Evolutionary conservation across 192 early-diverging fungal genomes (phyloP), one percentile per base, ranked within the genome.

Genomic region (Podila epigama): DNA sequence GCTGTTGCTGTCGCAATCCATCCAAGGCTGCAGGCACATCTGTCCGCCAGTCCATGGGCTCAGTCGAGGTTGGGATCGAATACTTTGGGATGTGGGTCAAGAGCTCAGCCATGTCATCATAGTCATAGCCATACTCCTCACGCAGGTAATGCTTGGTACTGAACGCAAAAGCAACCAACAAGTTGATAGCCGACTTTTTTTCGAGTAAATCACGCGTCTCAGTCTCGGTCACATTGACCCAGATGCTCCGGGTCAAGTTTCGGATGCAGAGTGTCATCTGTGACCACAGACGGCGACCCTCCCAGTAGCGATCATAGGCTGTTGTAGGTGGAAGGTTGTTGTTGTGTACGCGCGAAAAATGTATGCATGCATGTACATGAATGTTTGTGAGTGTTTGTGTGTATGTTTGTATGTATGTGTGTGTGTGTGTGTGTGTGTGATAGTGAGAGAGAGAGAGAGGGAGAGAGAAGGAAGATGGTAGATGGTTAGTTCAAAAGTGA

Each of bases 221-320:
- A 1, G 51, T 75, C 57, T 90, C 83, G 51, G 51, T 37, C 9
- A 85, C 69, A 28, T 84, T 70, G 54, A 92, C 83, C 92, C 92
- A 96, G 54, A 92, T 79, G 33, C 87, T 71, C 29, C 96, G 89
- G 6, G 94, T 83, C 32, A 95, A 62, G 80, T 89, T 92, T 37
- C 95, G 89, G 53, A 92, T 82, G 22, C 84, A 79, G 32, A 86
- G 83, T 32, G 84, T 82, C 59, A 94, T 66, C 18, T 85, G 83
- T 28, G 85, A 86, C 94, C 94, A 97, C 28, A 88, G 62, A 56
- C 89, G 84, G 32, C 96, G 87, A n/a, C 92, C 96, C 82, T 95
- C 96, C 88, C 87, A 95, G 84, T 87, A 95, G 16, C 94, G 83
- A 62, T 90, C 63, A n/a, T 65, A 65, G n/a, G 63, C 63, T 65